Evolutionary conservation across 768 basidiomycete species (phyloP).

Genomic region (Leccinum olivaceopallidum): DNA sequence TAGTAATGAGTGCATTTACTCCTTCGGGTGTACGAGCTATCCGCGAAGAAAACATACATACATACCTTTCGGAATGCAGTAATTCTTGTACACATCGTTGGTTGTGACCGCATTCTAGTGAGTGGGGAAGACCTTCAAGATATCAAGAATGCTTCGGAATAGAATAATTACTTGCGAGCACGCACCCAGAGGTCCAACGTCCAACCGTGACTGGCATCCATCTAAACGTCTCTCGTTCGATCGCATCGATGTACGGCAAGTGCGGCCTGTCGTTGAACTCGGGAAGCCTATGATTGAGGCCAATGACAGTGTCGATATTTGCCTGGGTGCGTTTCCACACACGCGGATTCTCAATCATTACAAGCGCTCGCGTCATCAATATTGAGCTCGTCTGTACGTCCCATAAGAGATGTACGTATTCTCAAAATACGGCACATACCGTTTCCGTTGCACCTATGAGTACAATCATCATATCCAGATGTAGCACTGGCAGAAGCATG

Average conservation of each 20-base stretch:
- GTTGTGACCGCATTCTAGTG: background rate
- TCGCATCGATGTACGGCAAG: no score
- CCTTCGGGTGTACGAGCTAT: background rate
- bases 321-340: no score
- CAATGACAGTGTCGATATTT: background rate
- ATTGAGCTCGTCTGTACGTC: conserved; percentile 7
- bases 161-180: background rate
- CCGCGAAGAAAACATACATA: background rate
- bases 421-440: background rate
- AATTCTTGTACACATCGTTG: background rate
- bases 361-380: background rate
- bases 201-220: no score
- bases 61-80: background rate
- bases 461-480: background rate
- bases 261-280: no score
- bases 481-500: conserved; percentile 10
- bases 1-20: background rate
- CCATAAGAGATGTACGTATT: background rate
- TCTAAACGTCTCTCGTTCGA: no score
- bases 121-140: background rate
- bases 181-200: conserved; percentile 15
- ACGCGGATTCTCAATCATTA: background rate
- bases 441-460: conserved; percentile 7
- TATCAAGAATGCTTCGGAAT: background rate
- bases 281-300: background rate